These are phyloP conservation scores for Boechera stricta DNA, from an alignment of 345 rosid species.

Conservation along the genomic window DNA sequence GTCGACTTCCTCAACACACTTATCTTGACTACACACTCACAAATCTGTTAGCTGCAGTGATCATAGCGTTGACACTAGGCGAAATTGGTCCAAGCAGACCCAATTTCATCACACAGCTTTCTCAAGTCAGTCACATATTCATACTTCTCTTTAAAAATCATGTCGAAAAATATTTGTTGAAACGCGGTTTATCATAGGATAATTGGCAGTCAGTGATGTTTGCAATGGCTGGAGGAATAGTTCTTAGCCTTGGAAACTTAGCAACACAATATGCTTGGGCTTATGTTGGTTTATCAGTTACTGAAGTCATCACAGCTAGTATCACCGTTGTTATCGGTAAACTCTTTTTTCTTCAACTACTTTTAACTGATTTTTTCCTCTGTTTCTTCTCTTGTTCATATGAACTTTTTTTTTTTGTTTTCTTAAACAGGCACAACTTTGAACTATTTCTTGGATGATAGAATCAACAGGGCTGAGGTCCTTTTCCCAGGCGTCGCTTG, in stretches of 20 bases:
- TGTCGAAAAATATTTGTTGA: neutral
- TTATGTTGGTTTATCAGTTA: conserved; percentile 82
- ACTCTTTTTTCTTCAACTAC: conserved; percentile 4
- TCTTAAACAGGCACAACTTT: conserved; percentile 61
- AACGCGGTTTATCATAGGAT: conserved; percentile 49
- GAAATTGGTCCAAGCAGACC: conserved; percentile 64
- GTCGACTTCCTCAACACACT: conserved; percentile 91
- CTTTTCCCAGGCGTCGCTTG: conserved; percentile 87
- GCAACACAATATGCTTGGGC: conserved; percentile 91
- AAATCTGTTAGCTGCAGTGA: conserved; percentile 73
- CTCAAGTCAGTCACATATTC: conserved; percentile 50
- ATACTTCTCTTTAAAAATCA: neutral
- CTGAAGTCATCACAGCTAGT: conserved; percentile 79
- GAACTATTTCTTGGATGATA: conserved; percentile 87
- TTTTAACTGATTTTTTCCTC: neutral
- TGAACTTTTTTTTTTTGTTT: neutral
- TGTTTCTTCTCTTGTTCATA: neutral
- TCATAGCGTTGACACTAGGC: conserved; percentile 89
- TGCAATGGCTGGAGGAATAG: conserved; percentile 85
- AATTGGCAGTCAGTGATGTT: conserved; percentile 85
- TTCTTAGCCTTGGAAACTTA: conserved; percentile 84
- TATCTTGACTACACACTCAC: conserved; percentile 88
- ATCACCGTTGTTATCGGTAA: conserved; percentile 77
- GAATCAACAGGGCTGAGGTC: conserved; percentile 67
- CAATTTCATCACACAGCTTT: conserved; percentile 70